Conservation (phyloP, 306 rosid genomes). For the Acmispon strigosus region DNA sequence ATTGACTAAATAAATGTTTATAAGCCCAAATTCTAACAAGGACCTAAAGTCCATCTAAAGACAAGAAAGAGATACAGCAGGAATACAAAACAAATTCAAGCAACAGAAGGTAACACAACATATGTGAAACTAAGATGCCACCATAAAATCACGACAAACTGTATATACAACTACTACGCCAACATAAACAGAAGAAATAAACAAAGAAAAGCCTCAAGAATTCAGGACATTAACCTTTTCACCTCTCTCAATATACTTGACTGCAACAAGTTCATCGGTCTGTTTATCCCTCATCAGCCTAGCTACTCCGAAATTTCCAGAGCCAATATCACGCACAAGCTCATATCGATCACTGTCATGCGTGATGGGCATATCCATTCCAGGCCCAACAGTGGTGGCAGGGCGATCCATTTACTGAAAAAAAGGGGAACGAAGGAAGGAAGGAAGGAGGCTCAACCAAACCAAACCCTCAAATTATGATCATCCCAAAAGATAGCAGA, state of each 20-base stretch:
- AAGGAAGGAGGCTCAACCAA: neutral
- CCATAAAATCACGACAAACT: neutral
- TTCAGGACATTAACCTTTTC: constrained; percentile 64
- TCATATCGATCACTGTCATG: constrained; percentile 93
- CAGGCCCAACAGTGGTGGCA: constrained; percentile 54
- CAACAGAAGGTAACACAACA: neutral
- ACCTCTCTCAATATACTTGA: constrained; percentile 97
- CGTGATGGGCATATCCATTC: constrained; percentile 90
- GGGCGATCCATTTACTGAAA: constrained; percentile 46
- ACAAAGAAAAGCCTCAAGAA: neutral
- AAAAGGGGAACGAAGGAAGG: neutral
- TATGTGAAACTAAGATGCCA: neutral
- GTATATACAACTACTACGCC: too few species aligned
- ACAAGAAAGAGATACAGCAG: neutral
- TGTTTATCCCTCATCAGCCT: constrained; percentile 91
- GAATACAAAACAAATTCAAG: too few species aligned
- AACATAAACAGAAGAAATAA: neutral
- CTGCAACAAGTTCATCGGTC: constrained; percentile 89
- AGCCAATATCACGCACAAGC: constrained; percentile 79
- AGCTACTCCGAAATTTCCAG: constrained; percentile 91
- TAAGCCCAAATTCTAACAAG: too few species aligned
- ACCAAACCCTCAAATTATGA: constrained; percentile 24
- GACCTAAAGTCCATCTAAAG: neutral
- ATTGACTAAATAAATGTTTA: too few species aligned
- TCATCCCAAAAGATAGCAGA: constrained; percentile 3